These are phyloP conservation scores for Phytophthora fragariaefolia DNA, from an alignment of 352 stramenopile species.

Conservation along the genomic window DNA sequence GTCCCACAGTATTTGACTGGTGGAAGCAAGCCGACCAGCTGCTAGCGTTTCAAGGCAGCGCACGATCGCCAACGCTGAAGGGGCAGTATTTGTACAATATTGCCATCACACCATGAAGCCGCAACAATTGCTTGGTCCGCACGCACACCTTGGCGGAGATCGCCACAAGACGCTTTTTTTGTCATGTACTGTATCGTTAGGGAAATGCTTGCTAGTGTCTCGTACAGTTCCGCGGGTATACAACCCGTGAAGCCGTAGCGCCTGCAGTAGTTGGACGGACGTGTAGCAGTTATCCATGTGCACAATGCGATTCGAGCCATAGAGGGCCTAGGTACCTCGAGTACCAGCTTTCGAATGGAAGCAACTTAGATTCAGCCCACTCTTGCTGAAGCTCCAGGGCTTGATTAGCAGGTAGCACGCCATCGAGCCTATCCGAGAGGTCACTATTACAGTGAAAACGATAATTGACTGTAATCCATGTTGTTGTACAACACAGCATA, in stretches of 20 bases:
- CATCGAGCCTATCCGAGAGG: slow-evolving; percentile 27
- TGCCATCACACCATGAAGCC: slow-evolving; percentile 37
- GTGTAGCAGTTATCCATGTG: slow-evolving; percentile 48
- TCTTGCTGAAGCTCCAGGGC: not conserved
- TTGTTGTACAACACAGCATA: slow-evolving; percentile 32
- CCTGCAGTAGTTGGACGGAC: slow-evolving; percentile 31
- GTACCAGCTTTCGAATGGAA: slow-evolving; percentile 27
- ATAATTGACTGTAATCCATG: slow-evolving; percentile 35
- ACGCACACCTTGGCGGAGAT: slow-evolving; percentile 23
- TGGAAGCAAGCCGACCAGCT: too few relatives aligned
- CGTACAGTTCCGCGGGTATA: slow-evolving; percentile 29
- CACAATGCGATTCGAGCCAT: slow-evolving; percentile 29
- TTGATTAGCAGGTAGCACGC: slow-evolving; percentile 1
- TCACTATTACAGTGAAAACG: slow-evolving; percentile 34
- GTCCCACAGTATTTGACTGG: too few relatives aligned
- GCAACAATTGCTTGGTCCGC: slow-evolving; percentile 20
- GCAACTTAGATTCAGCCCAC: slow-evolving; percentile 2
- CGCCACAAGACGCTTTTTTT: slow-evolving; percentile 12
- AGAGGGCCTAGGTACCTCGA: slow-evolving; percentile 32
- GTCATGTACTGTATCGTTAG: slow-evolving; percentile 21
- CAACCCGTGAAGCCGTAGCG: slow-evolving; percentile 20
- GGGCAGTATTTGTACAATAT: slow-evolving; percentile 24
- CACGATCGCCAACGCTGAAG: too few relatives aligned
- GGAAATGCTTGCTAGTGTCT: slow-evolving; percentile 31
- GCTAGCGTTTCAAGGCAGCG: too few relatives aligned